Percentiles rank a stretch among this genome's conserved stretches.
Evolutionary conservation across 2,329 filamentous ascomycete genomes (phyloP).

Genomic region (Xylaria arbuscula): DNA sequence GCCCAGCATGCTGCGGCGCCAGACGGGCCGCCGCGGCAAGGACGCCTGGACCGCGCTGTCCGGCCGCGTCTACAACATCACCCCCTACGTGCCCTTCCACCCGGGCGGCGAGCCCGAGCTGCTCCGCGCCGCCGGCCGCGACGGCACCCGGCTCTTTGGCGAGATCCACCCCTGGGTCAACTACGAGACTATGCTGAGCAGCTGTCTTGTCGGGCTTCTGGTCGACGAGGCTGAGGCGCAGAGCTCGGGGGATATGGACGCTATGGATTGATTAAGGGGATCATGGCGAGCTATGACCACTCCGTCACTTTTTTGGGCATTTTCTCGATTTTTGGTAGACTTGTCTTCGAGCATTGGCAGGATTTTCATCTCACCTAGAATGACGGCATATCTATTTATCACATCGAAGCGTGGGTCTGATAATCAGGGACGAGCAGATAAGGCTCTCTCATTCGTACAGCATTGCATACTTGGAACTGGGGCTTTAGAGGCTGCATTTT

Average conservation of each 20-base stretch:
- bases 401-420: too few species aligned
- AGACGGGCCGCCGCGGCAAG: constrained; percentile 84
- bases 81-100: constrained; percentile 89
- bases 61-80: constrained; percentile 93
- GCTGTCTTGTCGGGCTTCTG: constrained; percentile 71
- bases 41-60: constrained; percentile 93
- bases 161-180: constrained; percentile 79
- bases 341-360: neutral
- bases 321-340: neutral
- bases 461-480: constrained; percentile 11
- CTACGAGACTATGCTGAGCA: constrained; percentile 74
- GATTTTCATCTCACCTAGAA: neutral
- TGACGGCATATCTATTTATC: too few species aligned
- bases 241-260: constrained; percentile 59
- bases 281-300: neutral
- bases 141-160: constrained; percentile 72
- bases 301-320: neutral
- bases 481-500: neutral
- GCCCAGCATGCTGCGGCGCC: constrained; percentile 78
- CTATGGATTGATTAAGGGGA: constrained; percentile 64
- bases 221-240: constrained; percentile 64
- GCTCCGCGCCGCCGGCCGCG: constrained; percentile 69
- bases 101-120: constrained; percentile 86
- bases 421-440: neutral
- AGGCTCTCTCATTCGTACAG: neutral